Evolutionary conservation across 176 grass and related monocot genomes (phyloP).

Genomic region (Calamus simplicifolius): DNA sequence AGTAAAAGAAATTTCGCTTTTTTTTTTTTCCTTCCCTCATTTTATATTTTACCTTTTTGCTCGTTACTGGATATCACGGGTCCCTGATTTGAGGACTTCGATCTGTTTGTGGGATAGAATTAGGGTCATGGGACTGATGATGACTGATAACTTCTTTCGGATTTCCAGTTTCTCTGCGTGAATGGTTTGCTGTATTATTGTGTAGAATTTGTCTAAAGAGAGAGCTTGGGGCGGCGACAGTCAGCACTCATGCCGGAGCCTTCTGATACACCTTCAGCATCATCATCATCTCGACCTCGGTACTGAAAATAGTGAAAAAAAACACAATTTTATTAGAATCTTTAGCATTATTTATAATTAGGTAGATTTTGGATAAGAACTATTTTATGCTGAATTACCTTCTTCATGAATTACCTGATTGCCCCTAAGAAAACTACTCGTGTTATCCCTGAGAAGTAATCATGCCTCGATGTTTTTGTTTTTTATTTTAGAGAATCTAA

Average conservation of each 20-base stretch:
- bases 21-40: too few relatives aligned
- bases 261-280: slow-evolving; percentile 51
- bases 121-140: too few relatives aligned
- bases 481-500: slow-evolving; percentile 46
- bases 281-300: slow-evolving; percentile 69
- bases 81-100: too few relatives aligned
- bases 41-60: too few relatives aligned
- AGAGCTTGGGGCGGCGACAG: slow-evolving; percentile 11
- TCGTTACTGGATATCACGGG: too few relatives aligned
- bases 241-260: slow-evolving; percentile 39
- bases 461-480: slow-evolving; percentile 1
- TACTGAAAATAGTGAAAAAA: slow-evolving; percentile 8
- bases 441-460: neutral
- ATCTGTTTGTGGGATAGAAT: too few relatives aligned
- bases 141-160: too few relatives aligned
- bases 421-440: too few relatives aligned
- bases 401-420: neutral
- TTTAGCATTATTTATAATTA: neutral
- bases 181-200: too few relatives aligned
- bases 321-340: neutral
- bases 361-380: neutral
- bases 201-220: neutral
- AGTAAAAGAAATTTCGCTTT: too few relatives aligned
- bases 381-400: neutral
- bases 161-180: too few relatives aligned